phyloP scores from a whole-genome alignment of 257 asterid species.

The Solanum raphanifolium region DNA sequence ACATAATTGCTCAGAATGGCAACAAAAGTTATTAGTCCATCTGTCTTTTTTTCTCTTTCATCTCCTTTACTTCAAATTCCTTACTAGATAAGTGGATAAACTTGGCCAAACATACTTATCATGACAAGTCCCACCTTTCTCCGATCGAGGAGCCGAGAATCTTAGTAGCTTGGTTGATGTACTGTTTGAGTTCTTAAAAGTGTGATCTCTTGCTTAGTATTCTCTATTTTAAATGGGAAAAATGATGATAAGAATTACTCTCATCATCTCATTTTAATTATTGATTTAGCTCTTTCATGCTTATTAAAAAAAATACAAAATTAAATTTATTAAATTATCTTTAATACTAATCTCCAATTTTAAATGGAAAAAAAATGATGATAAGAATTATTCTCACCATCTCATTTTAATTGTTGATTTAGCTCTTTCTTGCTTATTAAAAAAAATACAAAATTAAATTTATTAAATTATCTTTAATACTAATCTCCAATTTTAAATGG shows the following conservation, averaged over 20 bases:
- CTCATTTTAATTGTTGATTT: neutral
- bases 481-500: no score
- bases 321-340: no score
- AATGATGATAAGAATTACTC: no score
- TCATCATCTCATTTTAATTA: neutral
- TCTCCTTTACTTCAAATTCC: neutral
- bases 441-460: no score
- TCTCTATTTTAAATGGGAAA: neutral
- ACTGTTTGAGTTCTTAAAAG: no score
- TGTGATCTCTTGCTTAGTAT: neutral
- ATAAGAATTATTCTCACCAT: no score
- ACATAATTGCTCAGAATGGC: neutral
- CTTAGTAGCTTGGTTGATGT: no score
- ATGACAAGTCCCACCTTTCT: neutral
- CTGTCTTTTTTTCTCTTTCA: neutral
- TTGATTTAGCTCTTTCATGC: neutral
- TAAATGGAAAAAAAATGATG: no score
- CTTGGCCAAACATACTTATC: neutral
- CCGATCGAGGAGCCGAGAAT: neutral
- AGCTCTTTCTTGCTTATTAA: neutral
- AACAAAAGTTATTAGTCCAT: neutral
- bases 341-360: no score
- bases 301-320: no score
- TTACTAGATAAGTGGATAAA: neutral
- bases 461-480: no score